Percentiles rank a stretch among this genome's conserved stretches.
phyloP scores from a whole-genome alignment of 169 alveolate genomes.

The Cryptosporidium sp. region DNA sequence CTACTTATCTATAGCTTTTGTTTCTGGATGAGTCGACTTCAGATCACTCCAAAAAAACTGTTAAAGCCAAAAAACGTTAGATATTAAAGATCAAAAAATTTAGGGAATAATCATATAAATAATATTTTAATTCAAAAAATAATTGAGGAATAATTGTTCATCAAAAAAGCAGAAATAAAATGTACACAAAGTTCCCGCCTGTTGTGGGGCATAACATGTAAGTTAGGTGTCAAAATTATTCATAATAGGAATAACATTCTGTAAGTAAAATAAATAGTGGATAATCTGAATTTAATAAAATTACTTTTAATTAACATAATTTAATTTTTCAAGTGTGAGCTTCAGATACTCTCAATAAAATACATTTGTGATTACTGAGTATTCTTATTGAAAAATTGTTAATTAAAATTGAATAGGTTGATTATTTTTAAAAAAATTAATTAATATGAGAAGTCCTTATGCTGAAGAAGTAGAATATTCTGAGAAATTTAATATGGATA shows the following conservation, averaged over 20 bases:
- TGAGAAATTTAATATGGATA: conserved; percentile 73
- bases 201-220: conserved; percentile 10
- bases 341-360: not conserved
- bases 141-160: not conserved
- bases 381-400: not conserved
- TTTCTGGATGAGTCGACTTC: not conserved
- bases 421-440: not conserved
- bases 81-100: no score
- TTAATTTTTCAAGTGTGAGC: not conserved
- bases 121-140: no score
- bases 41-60: no score
- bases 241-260: not conserved
- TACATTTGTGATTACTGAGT: not conserved
- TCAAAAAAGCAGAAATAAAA: not conserved
- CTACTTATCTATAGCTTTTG: no score
- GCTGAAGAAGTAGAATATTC: conserved; percentile 75
- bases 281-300: not conserved
- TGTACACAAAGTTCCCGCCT: conserved; percentile 2
- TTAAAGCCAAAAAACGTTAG: no score
- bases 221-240: conserved; percentile 14
- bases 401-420: not conserved
- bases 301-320: not conserved
- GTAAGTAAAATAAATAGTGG: not conserved
- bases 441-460: conserved; percentile 70
- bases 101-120: no score